Evolutionary conservation across 176 grass and related monocot genomes (phyloP), one percentile per base, ranked within the genome.

Genomic region (Juncus effusus): DNA sequence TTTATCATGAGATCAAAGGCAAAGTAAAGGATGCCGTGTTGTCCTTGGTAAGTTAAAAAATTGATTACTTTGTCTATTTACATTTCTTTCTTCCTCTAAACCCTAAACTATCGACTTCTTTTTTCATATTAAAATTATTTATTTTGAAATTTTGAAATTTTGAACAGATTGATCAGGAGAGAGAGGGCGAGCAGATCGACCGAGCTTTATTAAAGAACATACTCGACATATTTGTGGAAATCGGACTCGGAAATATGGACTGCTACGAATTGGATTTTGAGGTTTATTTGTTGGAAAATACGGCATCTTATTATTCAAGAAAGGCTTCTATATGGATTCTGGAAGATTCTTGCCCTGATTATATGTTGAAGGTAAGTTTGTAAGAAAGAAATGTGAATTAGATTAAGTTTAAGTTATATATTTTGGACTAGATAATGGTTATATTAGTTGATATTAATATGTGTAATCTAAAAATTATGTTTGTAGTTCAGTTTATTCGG

Each of bases 171-270:
- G 78, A 99, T 67, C 82, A 90, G 84, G 95, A 99, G 76, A 88
- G 95, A 35, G 95, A 99, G 13, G 86, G 89, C 0, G 95, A 87
- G 77, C 89, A 90, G 35, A 99, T 99, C 64, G 95, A 99, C 38
- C 79, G 80, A 54, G 86, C 95, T 63, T 57, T 99, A 58, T 75
- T 99, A 69, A 99, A 94, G 76, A 93, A 99, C 73, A 86, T 94
- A 56, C 67, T 99, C 65, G 89, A 90, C 67, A 99, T 99, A 63
- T 99, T 94, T 72, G 95, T 99, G 76, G 95, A 99, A 78, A 87
- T 99, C 14, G 89, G 95, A 7, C 59, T 87, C 54, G 83, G 80
- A 70, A 84, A 13, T 11, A 90, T 99, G 85, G 81, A 90, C 0
- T 90, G 78, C n/a, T 99, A 99, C 47, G 95, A 87, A 64, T 80